Conservation (phyloP, 345 rosid species). For the Lepidium aucheri region DNA sequence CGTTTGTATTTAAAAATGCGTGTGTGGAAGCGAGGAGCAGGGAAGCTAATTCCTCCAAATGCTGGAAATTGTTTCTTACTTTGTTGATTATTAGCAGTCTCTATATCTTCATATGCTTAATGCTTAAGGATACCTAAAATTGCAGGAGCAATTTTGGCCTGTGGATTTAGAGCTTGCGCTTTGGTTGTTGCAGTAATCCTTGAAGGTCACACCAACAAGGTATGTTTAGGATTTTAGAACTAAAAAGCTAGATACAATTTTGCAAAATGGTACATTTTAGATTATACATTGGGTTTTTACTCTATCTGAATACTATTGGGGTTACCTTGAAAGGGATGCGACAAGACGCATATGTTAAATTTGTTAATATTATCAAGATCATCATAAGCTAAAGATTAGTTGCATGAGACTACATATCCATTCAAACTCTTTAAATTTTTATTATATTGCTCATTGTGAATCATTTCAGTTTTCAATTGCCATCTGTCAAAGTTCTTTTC, state of each 20-base stretch:
- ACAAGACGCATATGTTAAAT: not conserved
- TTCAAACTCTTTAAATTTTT: not conserved
- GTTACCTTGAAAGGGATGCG: not conserved
- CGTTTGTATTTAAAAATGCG: conserved; percentile 85
- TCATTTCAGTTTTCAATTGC: too few species aligned
- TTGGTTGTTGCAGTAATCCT: conserved; percentile 97
- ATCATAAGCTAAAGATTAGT: not conserved
- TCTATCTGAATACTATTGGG: not conserved
- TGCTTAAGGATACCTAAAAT: not conserved
- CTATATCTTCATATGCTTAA: not conserved
- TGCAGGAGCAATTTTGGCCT: conserved; percentile 92
- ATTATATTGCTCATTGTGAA: not conserved
- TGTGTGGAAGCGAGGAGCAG: conserved; percentile 99
- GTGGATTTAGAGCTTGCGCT: conserved; percentile 99
- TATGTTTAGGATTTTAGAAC: conserved; percentile 35
- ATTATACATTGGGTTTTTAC: not conserved
- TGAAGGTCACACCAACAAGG: conserved; percentile 70
- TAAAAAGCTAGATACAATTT: not conserved
- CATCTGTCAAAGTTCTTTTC: too few species aligned
- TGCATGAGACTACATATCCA: not conserved
- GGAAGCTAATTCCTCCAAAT: conserved; percentile 26
- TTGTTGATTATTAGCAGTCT: not conserved
- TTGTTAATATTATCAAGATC: not conserved
- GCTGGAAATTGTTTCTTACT: not conserved
- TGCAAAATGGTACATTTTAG: not conserved